Base-by-base conservation (phyloP, 75 land plant genomes). In the Sequoiadendron giganteum region DNA sequence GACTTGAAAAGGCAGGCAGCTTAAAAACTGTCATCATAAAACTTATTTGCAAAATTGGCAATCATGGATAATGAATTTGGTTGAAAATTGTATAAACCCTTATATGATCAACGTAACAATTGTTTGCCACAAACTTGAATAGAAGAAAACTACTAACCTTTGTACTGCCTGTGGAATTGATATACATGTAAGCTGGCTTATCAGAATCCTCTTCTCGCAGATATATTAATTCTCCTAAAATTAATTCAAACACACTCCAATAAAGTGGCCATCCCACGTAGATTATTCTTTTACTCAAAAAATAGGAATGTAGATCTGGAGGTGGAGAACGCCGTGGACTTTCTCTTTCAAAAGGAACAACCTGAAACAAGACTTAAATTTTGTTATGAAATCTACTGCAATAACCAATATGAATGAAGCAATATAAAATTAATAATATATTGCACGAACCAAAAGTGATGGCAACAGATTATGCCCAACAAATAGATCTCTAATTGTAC, bases 161-260 rank as follows among this genome's bases (percentile, higher is more conserved):
- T 16, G 97, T 95, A 80, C 97, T 96, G 65, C 99, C 99, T 56
- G 99, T 97, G 65, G 99, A 97, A 88, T 97, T 97, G 87, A 97
- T 92, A 89, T 97, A 97, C 85, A 97, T 85, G 85, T 97, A 97
- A 70, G 94, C 94, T 30, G 99, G 97, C 90, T 97, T 95, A 58
- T 91, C 91, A 9, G 89, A 91, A 85, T 94, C 97, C 40, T 93
- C 97, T 90, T 94, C 94, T 87, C 94, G 96, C 84, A 97, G 93
- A 88, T 95, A 97, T 30, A 96, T 88, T 83, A 97, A 93, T 88
- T 95, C 95, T 48, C 96, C 96, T 39, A 96, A 90, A 21, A 97
- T 94, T 90, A 96, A 88, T 89, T 97, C 99, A 56, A 97, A 95
- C 19, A 97, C 99, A 78, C 96, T 89, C 49, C 96, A 97, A 42